Evolutionary conservation across 345 rosid species (phyloP).

Genomic region (Syzygium oleosum): DNA sequence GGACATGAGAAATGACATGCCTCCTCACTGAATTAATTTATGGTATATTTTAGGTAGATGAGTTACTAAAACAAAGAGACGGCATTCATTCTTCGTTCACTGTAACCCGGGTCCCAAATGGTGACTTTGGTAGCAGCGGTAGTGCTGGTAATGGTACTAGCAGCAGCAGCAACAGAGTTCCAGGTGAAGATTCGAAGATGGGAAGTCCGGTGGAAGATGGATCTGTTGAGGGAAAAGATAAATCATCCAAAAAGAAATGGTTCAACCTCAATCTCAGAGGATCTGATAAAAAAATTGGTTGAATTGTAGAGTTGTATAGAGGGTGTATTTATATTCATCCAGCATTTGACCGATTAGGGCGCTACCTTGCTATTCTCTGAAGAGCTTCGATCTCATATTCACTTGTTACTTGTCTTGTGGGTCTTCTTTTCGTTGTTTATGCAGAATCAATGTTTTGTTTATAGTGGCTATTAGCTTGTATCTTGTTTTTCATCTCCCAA

Average conservation of each 20-base stretch:
- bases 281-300: conserved; percentile 67
- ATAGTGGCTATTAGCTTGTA: background rate
- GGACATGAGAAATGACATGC: background rate
- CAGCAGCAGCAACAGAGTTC: conserved; percentile 56
- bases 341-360: background rate
- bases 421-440: background rate
- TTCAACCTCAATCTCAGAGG: conserved; percentile 84
- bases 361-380: background rate
- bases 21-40: background rate
- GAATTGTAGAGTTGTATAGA: conserved; percentile 1
- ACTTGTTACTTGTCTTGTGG: background rate
- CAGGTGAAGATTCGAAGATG: conserved; percentile 47
- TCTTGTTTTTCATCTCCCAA: background rate
- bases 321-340: background rate
- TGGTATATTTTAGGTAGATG: conserved; percentile 58
- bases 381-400: background rate
- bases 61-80: conserved; percentile 81
- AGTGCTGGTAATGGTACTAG: conserved; percentile 18
- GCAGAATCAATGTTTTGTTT: background rate
- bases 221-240: conserved; percentile 71
- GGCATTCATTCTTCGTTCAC: conserved; percentile 69
- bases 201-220: conserved; percentile 73
- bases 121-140: background rate
- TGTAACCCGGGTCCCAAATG: conserved; percentile 23
- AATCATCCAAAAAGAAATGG: conserved; percentile 86